A percentile compares a stretch with the other conserved stretches of the same genome.
phyloP scores from a whole-genome alignment of 1,284 basidiomycete genomes.

The Coniophora puteana region DNA sequence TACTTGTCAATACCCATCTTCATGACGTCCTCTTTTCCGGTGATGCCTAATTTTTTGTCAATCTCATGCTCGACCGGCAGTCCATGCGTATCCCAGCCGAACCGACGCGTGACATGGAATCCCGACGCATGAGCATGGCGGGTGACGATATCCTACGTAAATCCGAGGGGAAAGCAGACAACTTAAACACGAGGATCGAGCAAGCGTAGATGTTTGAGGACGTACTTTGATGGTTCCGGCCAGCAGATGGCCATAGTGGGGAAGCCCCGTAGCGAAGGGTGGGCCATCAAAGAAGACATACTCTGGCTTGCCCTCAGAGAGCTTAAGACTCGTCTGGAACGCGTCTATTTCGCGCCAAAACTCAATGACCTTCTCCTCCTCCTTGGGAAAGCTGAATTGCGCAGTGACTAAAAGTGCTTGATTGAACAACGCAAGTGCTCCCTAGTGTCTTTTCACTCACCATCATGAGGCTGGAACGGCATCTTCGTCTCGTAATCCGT shows the following conservation, averaged over 20 bases:
- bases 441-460: conserved; percentile 11
- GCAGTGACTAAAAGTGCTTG: conserved; percentile 49
- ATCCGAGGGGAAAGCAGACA: conserved; percentile 5
- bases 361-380: conserved; percentile 89
- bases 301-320: conserved; percentile 85
- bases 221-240: conserved; percentile 94
- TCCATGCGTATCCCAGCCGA: conserved; percentile 99
- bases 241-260: conserved; percentile 92
- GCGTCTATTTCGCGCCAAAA: conserved; percentile 99
- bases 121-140: conserved; percentile 94
- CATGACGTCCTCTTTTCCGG: conserved; percentile 91
- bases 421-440: conserved; percentile 10
- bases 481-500: conserved; percentile 17
- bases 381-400: conserved; percentile 85
- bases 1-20: conserved; percentile 97
- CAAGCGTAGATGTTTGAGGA: not conserved
- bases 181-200: conserved; percentile 2
- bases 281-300: conserved; percentile 98
- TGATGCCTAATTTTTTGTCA: conserved; percentile 95
- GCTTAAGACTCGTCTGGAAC: conserved; percentile 91
- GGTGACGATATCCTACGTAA: conserved; percentile 86
- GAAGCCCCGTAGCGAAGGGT: conserved; percentile 95
- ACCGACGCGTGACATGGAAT: conserved; percentile 91
- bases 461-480: conserved; percentile 29
- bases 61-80: conserved; percentile 99